A percentile compares a stretch with the other conserved stretches of the same genome.
Conservation (phyloP, 106 monocot genomes). For the Phalaenopsis equestris region DNA sequence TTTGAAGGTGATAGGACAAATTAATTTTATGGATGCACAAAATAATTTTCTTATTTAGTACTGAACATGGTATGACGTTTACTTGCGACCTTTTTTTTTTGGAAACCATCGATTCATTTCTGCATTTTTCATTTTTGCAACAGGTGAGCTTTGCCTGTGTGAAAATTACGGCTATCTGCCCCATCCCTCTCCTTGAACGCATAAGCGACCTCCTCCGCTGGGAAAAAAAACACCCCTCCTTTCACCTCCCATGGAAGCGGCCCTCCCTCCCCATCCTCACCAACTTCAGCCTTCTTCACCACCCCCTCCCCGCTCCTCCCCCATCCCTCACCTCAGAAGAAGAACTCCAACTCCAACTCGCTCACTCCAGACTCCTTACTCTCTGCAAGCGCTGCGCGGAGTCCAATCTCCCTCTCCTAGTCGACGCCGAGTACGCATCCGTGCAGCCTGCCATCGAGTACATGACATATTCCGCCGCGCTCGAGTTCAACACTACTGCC, state of each 20-base stretch:
- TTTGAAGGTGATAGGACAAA: too few relatives aligned
- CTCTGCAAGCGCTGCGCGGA: constrained; percentile 50
- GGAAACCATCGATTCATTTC: too few relatives aligned
- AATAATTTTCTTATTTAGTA: too few relatives aligned
- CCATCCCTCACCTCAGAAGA: constrained; percentile 41
- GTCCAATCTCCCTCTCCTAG: constrained; percentile 45
- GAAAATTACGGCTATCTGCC: constrained; percentile 87
- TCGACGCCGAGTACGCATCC: constrained; percentile 94
- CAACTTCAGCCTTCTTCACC: constrained; percentile 58
- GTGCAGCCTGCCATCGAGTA: constrained; percentile 95
- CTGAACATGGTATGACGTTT: too few relatives aligned
- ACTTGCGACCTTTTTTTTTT: too few relatives aligned
- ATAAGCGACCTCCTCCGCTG: constrained; percentile 69
- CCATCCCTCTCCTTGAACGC: constrained; percentile 67
- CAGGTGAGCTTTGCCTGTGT: constrained; percentile 83
- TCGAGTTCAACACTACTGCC: constrained; percentile 37
- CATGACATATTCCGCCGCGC: constrained; percentile 53
- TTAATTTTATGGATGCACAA: too few relatives aligned
- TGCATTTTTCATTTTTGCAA: not conserved
- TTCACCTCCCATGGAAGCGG: constrained; percentile 52
- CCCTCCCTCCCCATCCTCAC: constrained; percentile 51
- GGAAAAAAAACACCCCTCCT: constrained; percentile 44
- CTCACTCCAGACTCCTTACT: constrained; percentile 35
- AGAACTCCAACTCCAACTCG: constrained; percentile 37
- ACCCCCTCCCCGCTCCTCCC: constrained; percentile 38